Conservation (phyloP, 495 filamentous ascomycete species). For the Podospora pseudopauciseta region DNA sequence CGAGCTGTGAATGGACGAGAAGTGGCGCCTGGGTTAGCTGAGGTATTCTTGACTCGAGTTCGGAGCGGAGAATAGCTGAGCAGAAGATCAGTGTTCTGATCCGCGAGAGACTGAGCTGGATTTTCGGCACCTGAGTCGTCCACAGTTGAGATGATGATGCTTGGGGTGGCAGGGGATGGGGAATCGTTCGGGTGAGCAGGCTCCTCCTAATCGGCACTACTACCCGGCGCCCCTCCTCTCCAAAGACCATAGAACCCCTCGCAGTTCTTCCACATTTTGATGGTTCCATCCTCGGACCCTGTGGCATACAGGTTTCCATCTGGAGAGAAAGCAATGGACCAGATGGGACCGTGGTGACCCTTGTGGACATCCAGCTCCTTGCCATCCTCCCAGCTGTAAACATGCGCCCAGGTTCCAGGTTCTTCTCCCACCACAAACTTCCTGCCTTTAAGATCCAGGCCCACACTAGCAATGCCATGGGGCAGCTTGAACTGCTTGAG, state of each 20-base stretch:
- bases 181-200: conserved; percentile 15
- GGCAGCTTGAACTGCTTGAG: conserved; percentile 71
- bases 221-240: conserved; percentile 36
- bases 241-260: conserved; percentile 55
- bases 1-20: neutral
- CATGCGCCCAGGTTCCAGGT: conserved; percentile 89
- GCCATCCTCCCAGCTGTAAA: conserved; percentile 80
- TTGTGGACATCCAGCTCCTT: conserved; percentile 89
- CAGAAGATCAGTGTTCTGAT: conserved; percentile 13
- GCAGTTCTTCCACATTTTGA: conserved; percentile 77
- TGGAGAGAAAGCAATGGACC: conserved; percentile 90
- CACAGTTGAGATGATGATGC: neutral
- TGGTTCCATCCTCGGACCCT: conserved; percentile 93
- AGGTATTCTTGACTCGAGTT: neutral
- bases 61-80: conserved; percentile 2
- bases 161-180: conserved; percentile 19
- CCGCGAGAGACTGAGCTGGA: neutral
- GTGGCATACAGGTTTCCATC: conserved; percentile 95
- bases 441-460: conserved; percentile 72
- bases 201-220: conserved; percentile 33
- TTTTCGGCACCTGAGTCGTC: conserved; percentile 16
- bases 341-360: conserved; percentile 95
- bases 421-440: conserved; percentile 84
- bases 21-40: neutral
- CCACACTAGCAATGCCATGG: conserved; percentile 86